Conservation (phyloP, 2,329 filamentous ascomycete species). For the Kalaharituber pfeilii region DNA sequence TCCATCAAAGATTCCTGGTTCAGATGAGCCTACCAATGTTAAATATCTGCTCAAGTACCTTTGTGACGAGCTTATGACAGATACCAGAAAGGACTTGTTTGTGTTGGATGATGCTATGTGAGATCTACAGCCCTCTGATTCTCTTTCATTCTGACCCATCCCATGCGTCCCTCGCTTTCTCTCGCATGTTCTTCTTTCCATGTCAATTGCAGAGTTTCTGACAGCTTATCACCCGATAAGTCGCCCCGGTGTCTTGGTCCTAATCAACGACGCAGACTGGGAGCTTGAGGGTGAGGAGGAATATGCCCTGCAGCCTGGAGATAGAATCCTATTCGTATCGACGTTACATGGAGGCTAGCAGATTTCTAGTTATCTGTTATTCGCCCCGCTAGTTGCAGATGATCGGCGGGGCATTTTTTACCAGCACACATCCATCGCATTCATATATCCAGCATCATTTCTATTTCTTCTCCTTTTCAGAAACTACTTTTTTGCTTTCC, state of each 20-base stretch:
- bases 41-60: conserved; percentile 62
- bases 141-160: background rate
- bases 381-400: no score
- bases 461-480: no score
- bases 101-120: conserved; percentile 77
- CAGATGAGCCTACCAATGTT: conserved; percentile 44
- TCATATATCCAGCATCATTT: no score
- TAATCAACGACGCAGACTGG: conserved; percentile 98
- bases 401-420: no score
- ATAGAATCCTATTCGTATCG: conserved; percentile 92
- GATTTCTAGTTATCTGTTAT: no score
- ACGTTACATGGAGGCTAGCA: conserved; percentile 81
- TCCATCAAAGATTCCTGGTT: conserved; percentile 43
- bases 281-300: conserved; percentile 87
- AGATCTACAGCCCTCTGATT: conserved; percentile 28
- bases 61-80: conserved; percentile 67
- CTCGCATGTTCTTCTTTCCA: background rate
- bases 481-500: no score
- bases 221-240: conserved; percentile 32
- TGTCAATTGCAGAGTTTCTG: background rate
- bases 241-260: conserved; percentile 81
- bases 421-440: no score
- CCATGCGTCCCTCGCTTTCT: background rate
- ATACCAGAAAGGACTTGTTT: conserved; percentile 72
- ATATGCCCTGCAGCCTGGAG: conserved; percentile 64